Conservation (phyloP, 2,329 filamentous ascomycete species). For the Ceratocystis cacaofunesta region DNA sequence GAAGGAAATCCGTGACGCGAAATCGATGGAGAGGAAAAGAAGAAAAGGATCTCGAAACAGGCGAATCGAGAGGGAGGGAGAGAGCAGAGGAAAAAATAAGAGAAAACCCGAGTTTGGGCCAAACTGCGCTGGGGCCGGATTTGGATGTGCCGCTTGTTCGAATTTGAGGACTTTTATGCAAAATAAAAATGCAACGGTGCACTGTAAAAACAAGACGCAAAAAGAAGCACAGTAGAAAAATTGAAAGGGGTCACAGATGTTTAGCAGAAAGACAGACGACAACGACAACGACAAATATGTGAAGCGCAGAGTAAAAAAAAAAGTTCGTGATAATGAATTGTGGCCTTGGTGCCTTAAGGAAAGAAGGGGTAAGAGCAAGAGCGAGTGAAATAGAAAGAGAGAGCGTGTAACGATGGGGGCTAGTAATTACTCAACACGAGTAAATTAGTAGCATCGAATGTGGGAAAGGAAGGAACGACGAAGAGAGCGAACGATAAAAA, state of each 20-base stretch:
- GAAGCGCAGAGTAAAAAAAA: background rate
- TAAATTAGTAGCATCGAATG: background rate
- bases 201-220: background rate
- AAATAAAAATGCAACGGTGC: background rate
- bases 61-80: background rate
- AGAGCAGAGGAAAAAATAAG: background rate
- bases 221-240: background rate
- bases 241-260: background rate
- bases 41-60: background rate
- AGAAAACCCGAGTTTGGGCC: conserved; percentile 2
- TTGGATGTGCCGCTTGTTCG: conserved; percentile 6
- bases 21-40: background rate
- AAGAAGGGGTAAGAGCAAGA: background rate
- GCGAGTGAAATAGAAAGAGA: background rate
- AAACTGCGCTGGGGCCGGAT: conserved; percentile 5
- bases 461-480: background rate
- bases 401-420: conserved; percentile 1
- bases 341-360: background rate
- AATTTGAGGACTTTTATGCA: conserved; percentile 7
- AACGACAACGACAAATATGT: background rate
- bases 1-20: background rate
- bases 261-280: background rate
- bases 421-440: too few species aligned
- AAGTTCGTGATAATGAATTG: background rate
- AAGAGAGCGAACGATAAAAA: background rate